Percentiles rank a stretch among this genome's conserved stretches.
These are phyloP conservation scores for Knoxia roxburghii DNA, from an alignment of 257 asterid species.

Conservation along the genomic window DNA sequence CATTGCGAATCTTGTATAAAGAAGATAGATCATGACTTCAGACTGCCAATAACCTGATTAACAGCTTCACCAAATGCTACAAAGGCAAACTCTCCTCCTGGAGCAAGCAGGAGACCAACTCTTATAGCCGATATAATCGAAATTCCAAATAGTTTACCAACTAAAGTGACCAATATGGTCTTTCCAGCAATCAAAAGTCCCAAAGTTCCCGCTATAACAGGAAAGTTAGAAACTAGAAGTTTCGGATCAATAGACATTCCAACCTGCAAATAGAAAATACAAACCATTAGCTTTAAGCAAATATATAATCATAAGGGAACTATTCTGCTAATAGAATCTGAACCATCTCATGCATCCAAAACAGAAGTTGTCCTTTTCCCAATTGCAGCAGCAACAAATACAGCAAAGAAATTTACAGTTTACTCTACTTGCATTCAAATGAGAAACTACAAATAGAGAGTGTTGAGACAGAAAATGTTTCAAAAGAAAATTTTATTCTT, in stretches of 20 bases:
- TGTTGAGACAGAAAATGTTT: background rate
- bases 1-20: background rate
- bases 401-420: too few species aligned
- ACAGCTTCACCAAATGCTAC: conserved; percentile 99
- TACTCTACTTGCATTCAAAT: too few species aligned
- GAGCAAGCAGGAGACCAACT: conserved; percentile 98
- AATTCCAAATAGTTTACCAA: conserved; percentile 82
- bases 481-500: too few species aligned
- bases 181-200: conserved; percentile 86
- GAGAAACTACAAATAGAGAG: too few species aligned
- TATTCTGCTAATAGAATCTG: conserved; percentile 5
- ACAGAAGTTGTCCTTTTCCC: background rate
- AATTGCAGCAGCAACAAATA: background rate
- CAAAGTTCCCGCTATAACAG: conserved; percentile 71
- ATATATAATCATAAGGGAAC: background rate
- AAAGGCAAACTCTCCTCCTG: conserved; percentile 98
- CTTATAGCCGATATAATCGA: conserved; percentile 87
- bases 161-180: conserved; percentile 77
- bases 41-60: conserved; percentile 84
- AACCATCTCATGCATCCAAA: background rate
- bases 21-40: background rate
- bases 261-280: conserved; percentile 53
- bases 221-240: conserved; percentile 91
- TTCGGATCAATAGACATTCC: conserved; percentile 99
- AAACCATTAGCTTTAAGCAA: conserved; percentile 10